Conservation (phyloP, 1,284 basidiomycete genomes). For the Farysia itapuensis region DNA sequence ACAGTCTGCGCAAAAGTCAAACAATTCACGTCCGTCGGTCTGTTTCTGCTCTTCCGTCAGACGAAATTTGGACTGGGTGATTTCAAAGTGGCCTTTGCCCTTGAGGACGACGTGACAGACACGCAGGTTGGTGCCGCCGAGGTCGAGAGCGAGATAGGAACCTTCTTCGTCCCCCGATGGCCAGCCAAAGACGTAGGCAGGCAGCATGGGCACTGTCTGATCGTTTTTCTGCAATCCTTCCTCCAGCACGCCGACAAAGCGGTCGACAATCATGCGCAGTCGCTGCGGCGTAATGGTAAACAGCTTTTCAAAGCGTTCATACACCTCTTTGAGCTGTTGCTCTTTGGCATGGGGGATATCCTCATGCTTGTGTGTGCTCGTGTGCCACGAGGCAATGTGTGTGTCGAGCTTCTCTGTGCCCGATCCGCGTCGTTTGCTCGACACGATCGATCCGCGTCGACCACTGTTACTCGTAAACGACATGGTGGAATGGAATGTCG, state of each 20-base stretch:
- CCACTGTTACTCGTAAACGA: constrained; percentile 32
- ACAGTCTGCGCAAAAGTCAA: constrained; percentile 97
- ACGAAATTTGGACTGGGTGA: constrained; percentile 96
- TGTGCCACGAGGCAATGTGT: constrained; percentile 54
- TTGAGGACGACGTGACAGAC: constrained; percentile 92
- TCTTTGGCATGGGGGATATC: constrained; percentile 38
- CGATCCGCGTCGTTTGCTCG: constrained; percentile 40
- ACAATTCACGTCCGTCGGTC: constrained; percentile 87
- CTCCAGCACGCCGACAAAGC: constrained; percentile 90
- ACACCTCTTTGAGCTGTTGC: constrained; percentile 44
- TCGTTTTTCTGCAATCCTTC: constrained; percentile 77
- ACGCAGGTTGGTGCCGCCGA: constrained; percentile 90
- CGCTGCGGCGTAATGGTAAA: constrained; percentile 53
- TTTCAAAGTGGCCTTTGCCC: constrained; percentile 92
- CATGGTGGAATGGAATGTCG: constrained; percentile 8
- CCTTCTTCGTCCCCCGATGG: constrained; percentile 86
- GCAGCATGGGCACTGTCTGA: constrained; percentile 92
- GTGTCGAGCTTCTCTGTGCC: constrained; percentile 48
- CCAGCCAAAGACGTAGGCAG: constrained; percentile 96
- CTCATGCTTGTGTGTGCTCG: constrained; percentile 44
- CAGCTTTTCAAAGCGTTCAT: constrained; percentile 45
- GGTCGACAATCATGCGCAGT: constrained; percentile 73
- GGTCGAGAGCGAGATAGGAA: constrained; percentile 88
- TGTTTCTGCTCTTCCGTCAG: constrained; percentile 98
- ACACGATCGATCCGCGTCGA: constrained; percentile 34